phyloP scores from a whole-genome alignment of 129 eudicot genomes.

The Silybum marianum region DNA sequence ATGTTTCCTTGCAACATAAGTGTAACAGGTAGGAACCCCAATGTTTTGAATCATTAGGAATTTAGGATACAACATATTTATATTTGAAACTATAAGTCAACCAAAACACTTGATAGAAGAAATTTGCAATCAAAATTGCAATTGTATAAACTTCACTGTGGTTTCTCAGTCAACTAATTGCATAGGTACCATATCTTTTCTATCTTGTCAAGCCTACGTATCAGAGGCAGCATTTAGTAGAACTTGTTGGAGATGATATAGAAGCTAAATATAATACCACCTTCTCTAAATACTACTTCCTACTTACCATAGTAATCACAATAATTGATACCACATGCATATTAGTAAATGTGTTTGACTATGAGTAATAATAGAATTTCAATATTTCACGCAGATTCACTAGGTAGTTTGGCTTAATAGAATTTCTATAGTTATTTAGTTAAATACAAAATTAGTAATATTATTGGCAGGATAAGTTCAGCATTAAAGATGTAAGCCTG shows the following conservation, averaged over 20 bases:
- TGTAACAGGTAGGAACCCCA: too few species aligned
- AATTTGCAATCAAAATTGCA: too few species aligned
- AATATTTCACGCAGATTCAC: not conserved
- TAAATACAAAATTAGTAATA: not conserved
- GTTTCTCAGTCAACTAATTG: not conserved
- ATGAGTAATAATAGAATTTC: not conserved
- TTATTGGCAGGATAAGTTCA: not conserved
- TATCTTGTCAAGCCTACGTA: not conserved
- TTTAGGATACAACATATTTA: too few species aligned
- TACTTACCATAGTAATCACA: not conserved
- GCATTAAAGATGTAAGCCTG: not conserved
- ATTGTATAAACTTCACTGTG: not conserved
- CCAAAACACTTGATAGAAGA: not conserved
- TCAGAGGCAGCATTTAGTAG: not conserved
- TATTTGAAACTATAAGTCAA: not conserved
- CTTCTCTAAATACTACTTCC: not conserved
- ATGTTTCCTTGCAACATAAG: too few species aligned
- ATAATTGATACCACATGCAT: not conserved
- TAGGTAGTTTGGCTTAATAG: not conserved
- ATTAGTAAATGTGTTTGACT: not conserved
- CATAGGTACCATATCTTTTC: not conserved
- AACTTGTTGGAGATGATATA: not conserved
- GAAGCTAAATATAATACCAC: not conserved
- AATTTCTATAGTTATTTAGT: not conserved
- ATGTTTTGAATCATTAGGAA: too few species aligned